Percentiles rank a stretch among this genome's conserved stretches.
Evolutionary conservation across 176 grass and related monocot genomes (phyloP).

Genomic region (Saccharum spontaneum): DNA sequence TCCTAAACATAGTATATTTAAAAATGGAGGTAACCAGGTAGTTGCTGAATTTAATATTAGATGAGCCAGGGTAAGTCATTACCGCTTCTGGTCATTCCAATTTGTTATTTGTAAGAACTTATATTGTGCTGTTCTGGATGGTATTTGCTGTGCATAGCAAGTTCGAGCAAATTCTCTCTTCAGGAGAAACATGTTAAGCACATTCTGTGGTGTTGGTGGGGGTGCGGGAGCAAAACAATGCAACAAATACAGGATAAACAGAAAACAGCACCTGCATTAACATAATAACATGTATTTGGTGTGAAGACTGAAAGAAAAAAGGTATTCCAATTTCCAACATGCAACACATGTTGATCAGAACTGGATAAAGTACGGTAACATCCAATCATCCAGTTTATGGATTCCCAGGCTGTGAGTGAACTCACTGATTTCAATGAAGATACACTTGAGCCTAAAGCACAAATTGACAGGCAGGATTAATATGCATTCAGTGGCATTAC

Average conservation of each 20-base stretch:
- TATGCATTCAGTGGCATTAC: slow-evolving; percentile 9
- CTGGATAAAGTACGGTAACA: neutral
- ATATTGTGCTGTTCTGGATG: neutral
- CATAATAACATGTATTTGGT: neutral
- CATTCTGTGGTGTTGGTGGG: neutral
- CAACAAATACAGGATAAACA: neutral
- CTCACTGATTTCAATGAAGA: neutral
- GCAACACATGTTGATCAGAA: neutral
- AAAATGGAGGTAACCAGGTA: neutral
- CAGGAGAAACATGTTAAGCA: neutral
- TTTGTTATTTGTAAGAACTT: neutral
- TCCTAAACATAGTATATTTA: neutral
- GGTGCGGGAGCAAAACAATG: neutral
- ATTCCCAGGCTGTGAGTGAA: neutral
- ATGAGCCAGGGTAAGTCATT: neutral
- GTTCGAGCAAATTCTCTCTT: neutral
- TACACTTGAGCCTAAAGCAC: slow-evolving; percentile 4
- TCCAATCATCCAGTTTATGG: slow-evolving; percentile 1
- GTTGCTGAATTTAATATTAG: neutral
- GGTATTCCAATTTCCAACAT: neutral
- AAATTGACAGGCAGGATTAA: neutral
- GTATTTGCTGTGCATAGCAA: neutral
- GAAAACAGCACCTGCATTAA: neutral
- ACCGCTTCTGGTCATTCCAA: neutral
- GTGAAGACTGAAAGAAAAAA: slow-evolving; percentile 11